Conservation (phyloP, 2,329 filamentous ascomycete genomes). For the Neofusicoccum cordaticola region DNA sequence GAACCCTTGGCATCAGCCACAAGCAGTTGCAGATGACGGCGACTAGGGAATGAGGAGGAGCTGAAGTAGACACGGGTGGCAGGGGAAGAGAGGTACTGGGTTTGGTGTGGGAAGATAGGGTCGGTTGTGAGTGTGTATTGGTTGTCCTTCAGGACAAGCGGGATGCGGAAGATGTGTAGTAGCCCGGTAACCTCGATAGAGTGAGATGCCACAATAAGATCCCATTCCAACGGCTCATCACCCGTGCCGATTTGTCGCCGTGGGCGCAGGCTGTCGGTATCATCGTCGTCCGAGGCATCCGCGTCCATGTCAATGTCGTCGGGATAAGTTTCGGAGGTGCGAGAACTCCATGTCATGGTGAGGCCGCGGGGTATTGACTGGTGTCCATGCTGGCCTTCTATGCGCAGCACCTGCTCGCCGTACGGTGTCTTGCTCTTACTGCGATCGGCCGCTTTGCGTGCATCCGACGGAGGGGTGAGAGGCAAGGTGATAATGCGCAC, state of each 20-base stretch:
- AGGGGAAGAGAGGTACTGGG: slow-evolving; percentile 48
- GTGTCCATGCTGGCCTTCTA: slow-evolving; percentile 47
- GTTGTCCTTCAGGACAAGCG: slow-evolving; percentile 30
- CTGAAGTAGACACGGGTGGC: slow-evolving; percentile 55
- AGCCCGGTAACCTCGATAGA: slow-evolving; percentile 40
- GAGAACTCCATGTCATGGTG: slow-evolving; percentile 52
- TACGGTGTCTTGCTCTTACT: slow-evolving; percentile 28
- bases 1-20: slow-evolving; percentile 54
- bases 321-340: slow-evolving; percentile 17
- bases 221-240: slow-evolving; percentile 34
- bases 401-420: slow-evolving; percentile 48
- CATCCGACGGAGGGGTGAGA: slow-evolving; percentile 50
- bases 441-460: slow-evolving; percentile 34
- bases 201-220: slow-evolving; percentile 41
- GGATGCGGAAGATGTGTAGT: slow-evolving; percentile 42
- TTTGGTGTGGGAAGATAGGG: slow-evolving; percentile 44
- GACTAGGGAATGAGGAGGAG: slow-evolving; percentile 50
- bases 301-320: slow-evolving; percentile 34
- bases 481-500: slow-evolving; percentile 55
- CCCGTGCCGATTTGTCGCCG: slow-evolving; percentile 13
- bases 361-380: slow-evolving; percentile 52
- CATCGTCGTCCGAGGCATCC: slow-evolving; percentile 26
- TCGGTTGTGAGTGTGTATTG: slow-evolving; percentile 36
- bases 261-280: slow-evolving; percentile 17
- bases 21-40: slow-evolving; percentile 54